Percentiles rank a stretch among this genome's conserved stretches.
phyloP scores from a whole-genome alignment of 1,284 basidiomycete genomes.

The Lentinula novae-zelandiae region DNA sequence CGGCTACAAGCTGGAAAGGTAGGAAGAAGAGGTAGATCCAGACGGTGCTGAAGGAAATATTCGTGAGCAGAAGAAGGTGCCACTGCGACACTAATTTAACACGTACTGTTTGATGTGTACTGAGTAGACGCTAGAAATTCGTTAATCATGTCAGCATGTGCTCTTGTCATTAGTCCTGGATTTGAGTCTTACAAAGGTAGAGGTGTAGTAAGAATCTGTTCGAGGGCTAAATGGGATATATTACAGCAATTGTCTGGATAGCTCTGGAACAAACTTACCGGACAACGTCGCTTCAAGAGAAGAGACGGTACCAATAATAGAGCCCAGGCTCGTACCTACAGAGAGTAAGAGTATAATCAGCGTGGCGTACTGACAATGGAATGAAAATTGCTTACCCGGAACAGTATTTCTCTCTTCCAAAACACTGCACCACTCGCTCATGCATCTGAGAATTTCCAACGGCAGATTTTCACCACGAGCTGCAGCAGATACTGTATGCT shows the following conservation, averaged over 20 bases:
- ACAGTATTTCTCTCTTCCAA: conserved; percentile 54
- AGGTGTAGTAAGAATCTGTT: conserved; percentile 53
- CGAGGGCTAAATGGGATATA: conserved; percentile 24
- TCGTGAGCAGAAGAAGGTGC: background rate
- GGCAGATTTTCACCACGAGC: conserved; percentile 38
- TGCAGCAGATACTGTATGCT: background rate
- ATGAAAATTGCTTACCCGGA: conserved; percentile 33
- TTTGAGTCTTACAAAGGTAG: conserved; percentile 40
- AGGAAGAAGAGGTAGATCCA: conserved; percentile 72
- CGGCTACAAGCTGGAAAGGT: conserved; percentile 60
- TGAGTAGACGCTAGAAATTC: conserved; percentile 38
- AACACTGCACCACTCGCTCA: conserved; percentile 56
- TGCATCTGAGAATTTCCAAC: conserved; percentile 47
- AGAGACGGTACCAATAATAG: conserved; percentile 44
- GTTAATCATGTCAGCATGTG: background rate
- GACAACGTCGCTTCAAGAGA: conserved; percentile 52
- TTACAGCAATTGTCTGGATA: conserved; percentile 30
- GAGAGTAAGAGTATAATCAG: background rate
- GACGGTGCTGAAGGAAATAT: conserved; percentile 41
- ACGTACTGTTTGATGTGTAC: conserved; percentile 53
- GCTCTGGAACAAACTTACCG: conserved; percentile 28
- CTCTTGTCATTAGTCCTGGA: background rate
- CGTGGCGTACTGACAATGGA: background rate
- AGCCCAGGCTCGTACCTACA: conserved; percentile 45
- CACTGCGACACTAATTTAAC: background rate